Conservation (phyloP, 768 basidiomycete genomes). For the Trametes meyenii region DNA sequence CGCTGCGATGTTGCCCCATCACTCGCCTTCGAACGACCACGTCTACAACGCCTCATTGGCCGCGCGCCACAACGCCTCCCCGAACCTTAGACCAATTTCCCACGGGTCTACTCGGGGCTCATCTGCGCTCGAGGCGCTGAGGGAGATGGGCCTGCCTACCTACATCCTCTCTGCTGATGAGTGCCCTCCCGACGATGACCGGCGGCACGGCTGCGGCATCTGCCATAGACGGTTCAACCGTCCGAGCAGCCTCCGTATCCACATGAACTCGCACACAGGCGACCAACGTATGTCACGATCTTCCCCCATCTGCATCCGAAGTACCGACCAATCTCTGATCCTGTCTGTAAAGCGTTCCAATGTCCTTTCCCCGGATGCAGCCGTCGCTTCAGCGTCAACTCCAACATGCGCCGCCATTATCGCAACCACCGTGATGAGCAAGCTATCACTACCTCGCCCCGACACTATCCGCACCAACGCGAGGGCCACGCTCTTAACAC, state of each 20-base stretch:
- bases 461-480: constrained; percentile 72
- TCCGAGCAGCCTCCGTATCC: constrained; percentile 66
- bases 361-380: constrained; percentile 67
- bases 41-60: not conserved
- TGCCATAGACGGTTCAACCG: constrained; percentile 70
- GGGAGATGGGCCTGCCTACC: constrained; percentile 2
- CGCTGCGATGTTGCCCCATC: not conserved
- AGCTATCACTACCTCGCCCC: constrained; percentile 86
- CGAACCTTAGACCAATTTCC: not conserved
- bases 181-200: constrained; percentile 18
- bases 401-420: constrained; percentile 82
- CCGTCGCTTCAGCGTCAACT: constrained; percentile 80
- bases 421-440: constrained; percentile 72
- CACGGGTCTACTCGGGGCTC: not conserved
- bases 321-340: constrained; percentile 31
- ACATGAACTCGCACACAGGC: constrained; percentile 70
- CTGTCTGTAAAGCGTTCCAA: constrained; percentile 54
- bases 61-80: not conserved
- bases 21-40: not conserved
- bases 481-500: constrained; percentile 1
- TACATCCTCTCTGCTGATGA: constrained; percentile 17
- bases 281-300: constrained; percentile 33
- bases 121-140: not conserved
- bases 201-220: constrained; percentile 34
- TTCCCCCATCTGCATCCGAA: constrained; percentile 20